These are phyloP conservation scores for Madurella fahalii DNA, from an alignment of 2,329 filamentous ascomycete genomes.

Conservation along the genomic window DNA sequence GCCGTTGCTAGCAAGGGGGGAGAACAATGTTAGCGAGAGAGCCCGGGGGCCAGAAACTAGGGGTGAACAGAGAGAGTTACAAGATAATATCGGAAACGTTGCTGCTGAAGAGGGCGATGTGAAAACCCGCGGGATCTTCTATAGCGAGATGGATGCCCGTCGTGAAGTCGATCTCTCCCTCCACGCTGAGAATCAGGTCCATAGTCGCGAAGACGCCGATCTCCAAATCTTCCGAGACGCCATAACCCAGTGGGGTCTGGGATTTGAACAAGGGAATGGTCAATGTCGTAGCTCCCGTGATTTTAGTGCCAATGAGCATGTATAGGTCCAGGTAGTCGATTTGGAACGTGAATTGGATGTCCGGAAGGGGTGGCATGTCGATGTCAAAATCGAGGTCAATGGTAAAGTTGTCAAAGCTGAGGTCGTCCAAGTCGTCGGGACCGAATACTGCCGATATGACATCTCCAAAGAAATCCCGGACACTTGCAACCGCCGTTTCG, in stretches of 20 bases:
- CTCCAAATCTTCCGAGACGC: slow-evolving; percentile 35
- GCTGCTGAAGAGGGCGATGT: slow-evolving; percentile 47
- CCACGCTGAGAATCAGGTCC: slow-evolving; percentile 48
- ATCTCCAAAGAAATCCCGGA: neutral
- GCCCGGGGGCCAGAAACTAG: neutral
- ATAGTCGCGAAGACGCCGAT: slow-evolving; percentile 46
- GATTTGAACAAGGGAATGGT: slow-evolving; percentile 47
- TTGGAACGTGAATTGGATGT: slow-evolving; percentile 40
- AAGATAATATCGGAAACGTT: slow-evolving; percentile 45
- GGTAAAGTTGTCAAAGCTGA: slow-evolving; percentile 28
- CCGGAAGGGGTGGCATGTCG: slow-evolving; percentile 40
- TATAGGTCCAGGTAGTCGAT: slow-evolving; percentile 51
- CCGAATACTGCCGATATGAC: slow-evolving; percentile 21
- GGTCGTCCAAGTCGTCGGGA: slow-evolving; percentile 28
- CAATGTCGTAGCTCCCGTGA: slow-evolving; percentile 42
- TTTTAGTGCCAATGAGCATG: slow-evolving; percentile 41
- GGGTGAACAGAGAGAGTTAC: slow-evolving; percentile 36
- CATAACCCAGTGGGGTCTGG: slow-evolving; percentile 40
- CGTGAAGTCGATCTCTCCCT: slow-evolving; percentile 46
- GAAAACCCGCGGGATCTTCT: slow-evolving; percentile 45
- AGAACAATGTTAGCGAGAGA: neutral
- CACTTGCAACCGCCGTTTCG: slow-evolving; percentile 4
- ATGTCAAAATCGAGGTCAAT: slow-evolving; percentile 42
- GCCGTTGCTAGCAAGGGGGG: slow-evolving; percentile 29
- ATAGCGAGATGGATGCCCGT: slow-evolving; percentile 53